These are phyloP conservation scores for Trifolium dubium DNA, from an alignment of 306 rosid genomes.

Conservation along the genomic window DNA sequence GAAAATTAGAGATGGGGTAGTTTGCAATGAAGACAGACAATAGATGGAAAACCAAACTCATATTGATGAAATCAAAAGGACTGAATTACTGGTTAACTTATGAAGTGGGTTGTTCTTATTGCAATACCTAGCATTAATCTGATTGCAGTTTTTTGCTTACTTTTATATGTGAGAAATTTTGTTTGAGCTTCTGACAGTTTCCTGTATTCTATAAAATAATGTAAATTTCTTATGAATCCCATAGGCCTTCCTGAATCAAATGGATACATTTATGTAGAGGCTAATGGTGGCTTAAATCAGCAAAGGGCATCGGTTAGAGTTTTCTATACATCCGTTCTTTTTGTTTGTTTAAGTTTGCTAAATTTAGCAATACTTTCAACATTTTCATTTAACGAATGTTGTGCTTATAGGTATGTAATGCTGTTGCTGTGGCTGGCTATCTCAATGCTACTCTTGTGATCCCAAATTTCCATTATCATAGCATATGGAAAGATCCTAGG, in stretches of 20 bases:
- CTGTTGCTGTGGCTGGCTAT: constrained; percentile 92
- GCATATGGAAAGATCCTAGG: constrained; percentile 98
- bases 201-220: constrained; percentile 22
- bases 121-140: constrained; percentile 14
- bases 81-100: constrained; percentile 13
- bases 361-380: constrained; percentile 34
- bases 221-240: constrained; percentile 31
- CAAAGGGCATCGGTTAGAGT: constrained; percentile 81
- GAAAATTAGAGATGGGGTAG: neutral
- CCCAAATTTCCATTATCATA: constrained; percentile 85
- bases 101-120: constrained; percentile 3
- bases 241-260: constrained; percentile 77
- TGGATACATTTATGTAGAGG: constrained; percentile 84
- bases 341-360: constrained; percentile 30
- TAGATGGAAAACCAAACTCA: constrained; percentile 16
- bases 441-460: constrained; percentile 87
- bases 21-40: constrained; percentile 4
- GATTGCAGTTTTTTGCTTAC: constrained; percentile 9
- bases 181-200: constrained; percentile 19
- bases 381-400: constrained; percentile 39
- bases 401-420: constrained; percentile 77
- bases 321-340: constrained; percentile 18
- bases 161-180: neutral
- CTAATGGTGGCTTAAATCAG: constrained; percentile 90
- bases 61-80: constrained; percentile 6